Base-by-base conservation (phyloP, 148 eudicot genomes). In the Beta vulgaris region DNA sequence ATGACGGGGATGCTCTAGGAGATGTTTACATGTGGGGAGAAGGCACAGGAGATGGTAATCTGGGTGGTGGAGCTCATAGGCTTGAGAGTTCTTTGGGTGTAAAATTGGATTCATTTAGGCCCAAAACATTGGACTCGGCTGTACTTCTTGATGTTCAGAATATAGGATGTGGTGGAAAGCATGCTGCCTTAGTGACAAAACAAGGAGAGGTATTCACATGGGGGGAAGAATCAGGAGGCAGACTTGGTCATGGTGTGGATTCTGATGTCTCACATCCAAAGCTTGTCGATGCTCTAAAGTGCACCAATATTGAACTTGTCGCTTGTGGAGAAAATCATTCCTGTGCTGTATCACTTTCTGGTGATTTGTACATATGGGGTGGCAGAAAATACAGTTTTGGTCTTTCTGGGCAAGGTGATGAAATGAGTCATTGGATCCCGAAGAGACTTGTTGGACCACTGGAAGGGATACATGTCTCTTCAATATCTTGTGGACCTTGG, bases 311-410 rank as follows among this genome's bases (percentile, higher is more conserved):
- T 73, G 88, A 81, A 67, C 78, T 79, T 60, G 88, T 88, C 40
- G 91, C 91, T 31, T 91, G 96, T 69, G 96, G 96, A 74, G 96
- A 87, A 72, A 82, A 86, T 78, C 96, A 91, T 78, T 81, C 87
- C 19, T 88, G 92, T 77, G 96, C 88, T 65, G 82, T 86, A 57
- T 84, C 96, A 54, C 78, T 75, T 44, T 77, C 91, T 75, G 96
- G 96, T 63, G 91, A 88, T 82, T 74, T 91, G 53, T 88, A 88
- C 79, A 83, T 86, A 36, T 91, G 96, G 96, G 96, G 96, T 61
- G 91, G 87, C 64, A 84, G 85, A 42, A 82, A 69, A 76, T 83
- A 82, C 69, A 84, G 86, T 62, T 83, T 71, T 76, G 91, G 88
- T 58, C 80, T 88, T 79, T 83, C 89, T 71, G 92, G 92, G 64